Evolutionary conservation across 805 yeast genomes (phyloP), one percentile per base, ranked within the genome.

Genomic region (Saccharomyces mikatae): DNA sequence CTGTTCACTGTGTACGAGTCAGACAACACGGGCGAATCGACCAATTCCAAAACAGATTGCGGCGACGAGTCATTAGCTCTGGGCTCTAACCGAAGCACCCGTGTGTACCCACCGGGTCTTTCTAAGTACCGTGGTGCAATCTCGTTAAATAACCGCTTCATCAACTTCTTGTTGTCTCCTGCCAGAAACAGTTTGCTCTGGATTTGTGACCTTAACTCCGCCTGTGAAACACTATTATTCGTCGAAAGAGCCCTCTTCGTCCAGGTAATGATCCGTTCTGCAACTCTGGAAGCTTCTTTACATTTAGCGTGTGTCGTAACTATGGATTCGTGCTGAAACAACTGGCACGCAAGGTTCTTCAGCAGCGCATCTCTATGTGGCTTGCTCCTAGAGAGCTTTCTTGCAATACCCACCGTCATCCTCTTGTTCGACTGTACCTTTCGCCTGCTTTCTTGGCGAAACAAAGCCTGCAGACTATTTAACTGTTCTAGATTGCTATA

Each of bases 31-130:
- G 75, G 71, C 3, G 84, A 82, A 62, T 87, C 96, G 1, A 92
- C 95, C 49, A 94, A 75, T 71, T 94, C 99, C 52, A 94, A 66
- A 8, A 91, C 83, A 0, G 94, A 84, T 77, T 88, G 94, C 31
- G 91, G 91, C 0, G 97, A 96, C 57, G 83, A 86, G 68, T 94
- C 99, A 54, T 94, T 91, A 49, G 85, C 70, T 60, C 98, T 78
- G 17, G 91, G 89, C 70, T 94, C 98, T 57, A 94, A 74, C 61
- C 80, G 84, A 58, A 90, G 73, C 52, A 92, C 81, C 61, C 98
- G 81, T 2, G 97, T 89, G 73, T 85, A 92, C 1, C 97, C 97
- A 57, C 89, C 87, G 0, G 71, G 66, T 72, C 96, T 80, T 26
- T 71, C 63, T 3, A 74, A 64, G 65, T 87, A 91, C 54, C 96